phyloP scores from a whole-genome alignment of 1,284 basidiomycete species.

The Gymnopus androsaceus region DNA sequence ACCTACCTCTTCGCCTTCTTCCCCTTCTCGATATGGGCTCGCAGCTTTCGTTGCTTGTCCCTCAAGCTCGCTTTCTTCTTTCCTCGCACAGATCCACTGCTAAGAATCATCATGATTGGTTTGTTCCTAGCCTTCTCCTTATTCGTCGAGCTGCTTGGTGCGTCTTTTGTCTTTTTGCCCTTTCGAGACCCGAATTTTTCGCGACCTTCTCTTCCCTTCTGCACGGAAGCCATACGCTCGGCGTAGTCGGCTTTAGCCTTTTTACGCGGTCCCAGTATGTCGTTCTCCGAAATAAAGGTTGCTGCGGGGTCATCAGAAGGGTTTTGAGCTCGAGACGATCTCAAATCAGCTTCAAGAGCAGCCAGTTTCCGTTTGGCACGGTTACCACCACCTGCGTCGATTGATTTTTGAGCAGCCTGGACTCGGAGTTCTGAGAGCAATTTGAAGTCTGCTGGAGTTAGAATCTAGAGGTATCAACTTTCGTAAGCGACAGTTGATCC shows the following conservation, averaged over 20 bases:
- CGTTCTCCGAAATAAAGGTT: constrained; percentile 83
- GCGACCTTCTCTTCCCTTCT: constrained; percentile 91
- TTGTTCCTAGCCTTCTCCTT: constrained; percentile 89
- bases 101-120: constrained; percentile 90
- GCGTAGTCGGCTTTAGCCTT: constrained; percentile 94
- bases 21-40: constrained; percentile 70
- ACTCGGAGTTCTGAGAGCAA: constrained; percentile 89
- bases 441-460: constrained; percentile 97
- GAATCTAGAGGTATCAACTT: no score
- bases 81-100: constrained; percentile 71
- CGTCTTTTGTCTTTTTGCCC: constrained; percentile 85
- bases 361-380: constrained; percentile 88
- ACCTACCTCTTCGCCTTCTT: constrained; percentile 57
- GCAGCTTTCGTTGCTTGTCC: constrained; percentile 80
- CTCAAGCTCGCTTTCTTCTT: constrained; percentile 89
- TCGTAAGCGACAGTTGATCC: no score
- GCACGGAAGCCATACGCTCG: constrained; percentile 90
- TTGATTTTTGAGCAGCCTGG: constrained; percentile 75
- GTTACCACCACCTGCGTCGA: constrained; percentile 72
- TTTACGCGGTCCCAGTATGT: constrained; percentile 94
- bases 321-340: constrained; percentile 44
- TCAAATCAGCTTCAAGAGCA: constrained; percentile 70
- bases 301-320: constrained; percentile 44
- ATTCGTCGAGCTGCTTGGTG: constrained; percentile 83
- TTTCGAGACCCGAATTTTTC: constrained; percentile 92